Base-by-base conservation (phyloP, 2,329 filamentous ascomycete genomes). In the Xylariaceae sp. region DNA sequence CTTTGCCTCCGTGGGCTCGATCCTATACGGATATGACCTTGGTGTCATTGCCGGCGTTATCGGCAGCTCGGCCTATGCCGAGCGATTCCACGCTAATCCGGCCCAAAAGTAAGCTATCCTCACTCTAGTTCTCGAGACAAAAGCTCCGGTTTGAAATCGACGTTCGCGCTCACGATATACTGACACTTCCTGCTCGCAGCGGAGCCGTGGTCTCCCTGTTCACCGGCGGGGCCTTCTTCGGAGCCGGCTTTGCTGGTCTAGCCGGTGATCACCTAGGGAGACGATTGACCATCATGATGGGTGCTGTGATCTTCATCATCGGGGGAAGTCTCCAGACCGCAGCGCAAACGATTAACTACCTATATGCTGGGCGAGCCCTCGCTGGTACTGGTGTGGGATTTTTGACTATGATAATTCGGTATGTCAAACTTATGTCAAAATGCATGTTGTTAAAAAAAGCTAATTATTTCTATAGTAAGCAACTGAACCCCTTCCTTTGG, bases 151-250 rank as follows among this genome's bases (percentile, higher is more conserved):
- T n/a, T n/a, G n/a, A n/a, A n/a, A n/a, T n/a, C n/a, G n/a, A 7
- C 31, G 21, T 16, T 33, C 19, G 12, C 9, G 39, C 12, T 29
- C 5, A 36, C 23, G 8, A 39, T 23, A 14, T 43, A 19, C 41
- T 59, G 11, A 59, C 41, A 26, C 3, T 11, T 11, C 9, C n/a
- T 29, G 28, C 44, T 47, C 21, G 17, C 46, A 87, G 81, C 33
- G 89, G 88, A 50, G 83, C 88, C 3, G 87, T 92, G 0, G 90
- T 93, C 1, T 90, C 88, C 1, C 81, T 92, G 57, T 93, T 94
- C 72, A 94, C 90, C 0, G 88, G 90, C 36, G 76, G 76, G 14
- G 87, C 87, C 6, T 88, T 88, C 74, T 82, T 86, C 64, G 87
- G 86, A 16, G 83, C 86, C 26, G 76, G 73, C 39, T 74, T 84